Conservation (phyloP, 139 green algal genomes). For the Picocystis salinarum region DNA sequence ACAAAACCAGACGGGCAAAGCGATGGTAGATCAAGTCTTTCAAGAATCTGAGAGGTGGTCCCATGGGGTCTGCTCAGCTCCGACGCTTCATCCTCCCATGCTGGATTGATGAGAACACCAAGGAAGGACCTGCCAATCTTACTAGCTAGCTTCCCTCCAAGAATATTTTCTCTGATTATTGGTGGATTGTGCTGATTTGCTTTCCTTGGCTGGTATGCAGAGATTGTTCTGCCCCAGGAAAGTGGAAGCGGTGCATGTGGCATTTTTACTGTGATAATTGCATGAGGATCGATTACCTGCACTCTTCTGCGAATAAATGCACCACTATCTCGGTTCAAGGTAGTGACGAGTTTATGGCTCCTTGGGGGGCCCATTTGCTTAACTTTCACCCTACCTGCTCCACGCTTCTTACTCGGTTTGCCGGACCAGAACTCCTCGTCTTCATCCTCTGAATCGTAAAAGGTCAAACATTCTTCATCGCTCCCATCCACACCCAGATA, state of each 20-base stretch:
- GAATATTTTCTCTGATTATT: not conserved
- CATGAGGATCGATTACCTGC: conserved; percentile 14
- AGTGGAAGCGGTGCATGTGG: conserved; percentile 43
- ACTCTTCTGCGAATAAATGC: conserved; percentile 40
- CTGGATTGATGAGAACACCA: conserved; percentile 39
- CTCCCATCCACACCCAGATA: conserved; percentile 12
- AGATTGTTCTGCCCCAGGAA: conserved; percentile 56
- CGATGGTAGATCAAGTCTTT: conserved; percentile 23
- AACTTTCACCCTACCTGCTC: conserved; percentile 3
- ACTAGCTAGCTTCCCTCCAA: conserved; percentile 2
- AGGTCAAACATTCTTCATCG: conserved; percentile 9
- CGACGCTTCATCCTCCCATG: too few species aligned
- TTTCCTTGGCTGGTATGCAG: conserved; percentile 26
- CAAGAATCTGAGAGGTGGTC: conserved; percentile 7
- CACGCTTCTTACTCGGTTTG: conserved; percentile 1
- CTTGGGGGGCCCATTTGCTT: conserved; percentile 4
- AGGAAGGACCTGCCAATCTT: conserved; percentile 16
- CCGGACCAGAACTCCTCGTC: conserved; percentile 16
- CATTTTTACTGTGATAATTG: conserved; percentile 16
- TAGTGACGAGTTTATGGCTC: conserved; percentile 33
- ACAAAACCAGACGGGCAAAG: conserved; percentile 66
- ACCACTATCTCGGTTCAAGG: conserved; percentile 48
- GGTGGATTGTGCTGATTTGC: not conserved
- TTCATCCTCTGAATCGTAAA: conserved; percentile 1
- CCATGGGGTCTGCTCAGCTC: too few species aligned